A percentile compares a stretch with the other conserved stretches of the same genome.
phyloP scores from a whole-genome alignment of 2,329 filamentous ascomycete genomes.

The Xylaria sp. region DNA sequence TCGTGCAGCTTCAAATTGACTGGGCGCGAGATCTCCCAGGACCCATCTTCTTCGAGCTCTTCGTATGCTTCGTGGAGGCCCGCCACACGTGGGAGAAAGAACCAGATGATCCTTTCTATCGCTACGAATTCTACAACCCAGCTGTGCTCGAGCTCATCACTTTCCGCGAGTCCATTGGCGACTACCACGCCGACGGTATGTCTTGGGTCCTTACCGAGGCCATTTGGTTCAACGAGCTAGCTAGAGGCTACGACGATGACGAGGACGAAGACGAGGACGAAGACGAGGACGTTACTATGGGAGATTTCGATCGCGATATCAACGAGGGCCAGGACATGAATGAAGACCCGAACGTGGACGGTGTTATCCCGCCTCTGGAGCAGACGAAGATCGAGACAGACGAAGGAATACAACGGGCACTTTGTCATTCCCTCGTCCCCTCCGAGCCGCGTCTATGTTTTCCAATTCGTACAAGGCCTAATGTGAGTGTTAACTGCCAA shows the following conservation, averaged over 20 bases:
- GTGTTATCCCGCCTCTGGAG: not conserved
- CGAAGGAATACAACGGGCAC: not conserved
- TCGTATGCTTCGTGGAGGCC: slow-evolving; percentile 17
- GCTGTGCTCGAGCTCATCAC: slow-evolving; percentile 15
- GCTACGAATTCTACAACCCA: slow-evolving; percentile 9
- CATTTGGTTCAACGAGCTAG: slow-evolving; percentile 16
- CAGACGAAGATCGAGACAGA: not conserved
- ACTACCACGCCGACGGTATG: not conserved
- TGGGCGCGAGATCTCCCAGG: slow-evolving; percentile 9
- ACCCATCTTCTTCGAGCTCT: slow-evolving; percentile 20
- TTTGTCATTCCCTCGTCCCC: not conserved
- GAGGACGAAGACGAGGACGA: slow-evolving; percentile 10
- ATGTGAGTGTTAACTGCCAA: not conserved
- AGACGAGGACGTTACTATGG: slow-evolving; percentile 15
- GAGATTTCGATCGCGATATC: not conserved
- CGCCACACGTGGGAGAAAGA: slow-evolving; percentile 16
- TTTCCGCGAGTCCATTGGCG: slow-evolving; percentile 14
- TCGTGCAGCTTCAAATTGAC: slow-evolving; percentile 13
- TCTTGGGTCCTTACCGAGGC: slow-evolving; percentile 22
- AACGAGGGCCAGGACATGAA: not conserved
- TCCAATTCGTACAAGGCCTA: not conserved
- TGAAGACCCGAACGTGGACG: not conserved
- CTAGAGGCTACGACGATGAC: slow-evolving; percentile 1
- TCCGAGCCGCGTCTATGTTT: too few species aligned
- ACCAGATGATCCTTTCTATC: slow-evolving; percentile 1